Base-by-base conservation (phyloP, 768 basidiomycete genomes). In the Cystobasidium tubakii region DNA sequence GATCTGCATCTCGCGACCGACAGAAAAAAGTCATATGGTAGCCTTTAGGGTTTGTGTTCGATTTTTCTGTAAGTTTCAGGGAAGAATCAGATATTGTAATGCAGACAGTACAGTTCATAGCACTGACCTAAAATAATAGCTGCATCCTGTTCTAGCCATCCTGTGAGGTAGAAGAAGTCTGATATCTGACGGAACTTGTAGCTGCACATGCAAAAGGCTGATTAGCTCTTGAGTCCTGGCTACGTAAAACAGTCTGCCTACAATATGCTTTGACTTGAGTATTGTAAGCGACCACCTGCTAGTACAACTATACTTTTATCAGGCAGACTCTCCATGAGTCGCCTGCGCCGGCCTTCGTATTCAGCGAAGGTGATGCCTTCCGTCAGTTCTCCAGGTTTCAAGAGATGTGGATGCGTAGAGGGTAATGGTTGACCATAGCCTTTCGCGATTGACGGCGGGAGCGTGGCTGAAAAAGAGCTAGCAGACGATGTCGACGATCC, bases 101-200 rank as follows among this genome's bases (percentile, higher is more conserved):
- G n/a, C n/a, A n/a, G n/a, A n/a, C n/a, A n/a, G n/a, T n/a, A n/a
- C n/a, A 34, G 10, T 1, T 0, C 25, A 36, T 10, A n/a, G 15
- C 21, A 42, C 33, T 23, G 21, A 90, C 92, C 88, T 57, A 99
- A 84, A 44, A 97, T 84, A 53, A 98, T 83, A 0, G 91, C 93
- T 21, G 95, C 86, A 71, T 95, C 89, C 0, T 93, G 91, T 80
- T 98, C 95, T 73, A 92, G 87, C 78, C 96, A 96, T 13, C 96
- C 96, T 0, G 96, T 96, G 17, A 99, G 84, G 81, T 99, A 98
- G 89, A 89, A 92, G 80, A 94, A 91, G 81, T 95, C 89, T 43
- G 90, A 92, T 0, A 87, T 87, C 82, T 95, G 95, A 27, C 95
- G 87, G 80, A 91, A 96, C 80, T 93, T 93, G 85, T 97, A 96